Evolutionary conservation across 2,329 filamentous ascomycete species (phyloP), one percentile per base, ranked within the genome.

Genomic region (Tympanopsis confertula): DNA sequence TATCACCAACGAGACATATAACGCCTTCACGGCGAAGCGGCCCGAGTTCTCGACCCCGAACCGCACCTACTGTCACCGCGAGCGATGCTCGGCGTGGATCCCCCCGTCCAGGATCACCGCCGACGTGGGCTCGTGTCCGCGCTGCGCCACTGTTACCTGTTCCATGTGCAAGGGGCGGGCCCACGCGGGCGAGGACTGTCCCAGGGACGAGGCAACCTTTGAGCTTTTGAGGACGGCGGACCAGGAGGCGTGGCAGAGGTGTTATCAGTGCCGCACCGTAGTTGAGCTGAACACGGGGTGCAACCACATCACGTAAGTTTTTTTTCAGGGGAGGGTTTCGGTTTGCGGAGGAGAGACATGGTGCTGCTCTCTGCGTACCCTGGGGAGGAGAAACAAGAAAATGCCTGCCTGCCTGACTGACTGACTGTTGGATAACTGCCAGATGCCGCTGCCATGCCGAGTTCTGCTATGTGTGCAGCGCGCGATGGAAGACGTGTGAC

Each of bases 271-370:
- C 50, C 62, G 60, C 39, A 60, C 69, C 20, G 59, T 78, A 54
- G 71, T 79, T 18, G 74, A 79, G 51, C 56, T 77, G 10, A 70
- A 69, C 42, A 71, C 74, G 51, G 75, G 75, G 19, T 78, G 74
- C 54, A 78, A 79, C 50, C 75, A 80, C 49, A 78, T 79, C 67
- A 77, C 69, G 22, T 79, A 69, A 38, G 44, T 10, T 26, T 26
- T n/a, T 26, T n/a, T 26, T 26, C n/a, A n/a, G n/a, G n/a, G n/a
- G n/a, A n/a, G n/a, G n/a, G n/a, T n/a, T n/a, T n/a, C n/a, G n/a
- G n/a, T n/a, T n/a, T n/a, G n/a, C n/a, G n/a, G n/a, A n/a, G n/a
- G n/a, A n/a, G n/a, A n/a, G n/a, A n/a, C n/a, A n/a, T n/a, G n/a
- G n/a, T n/a, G n/a, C n/a, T n/a, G n/a, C n/a, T n/a, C n/a, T n/a